Conservation (phyloP, 2,329 filamentous ascomycete genomes). For the Ophiostoma novo-ulmi region DNA sequence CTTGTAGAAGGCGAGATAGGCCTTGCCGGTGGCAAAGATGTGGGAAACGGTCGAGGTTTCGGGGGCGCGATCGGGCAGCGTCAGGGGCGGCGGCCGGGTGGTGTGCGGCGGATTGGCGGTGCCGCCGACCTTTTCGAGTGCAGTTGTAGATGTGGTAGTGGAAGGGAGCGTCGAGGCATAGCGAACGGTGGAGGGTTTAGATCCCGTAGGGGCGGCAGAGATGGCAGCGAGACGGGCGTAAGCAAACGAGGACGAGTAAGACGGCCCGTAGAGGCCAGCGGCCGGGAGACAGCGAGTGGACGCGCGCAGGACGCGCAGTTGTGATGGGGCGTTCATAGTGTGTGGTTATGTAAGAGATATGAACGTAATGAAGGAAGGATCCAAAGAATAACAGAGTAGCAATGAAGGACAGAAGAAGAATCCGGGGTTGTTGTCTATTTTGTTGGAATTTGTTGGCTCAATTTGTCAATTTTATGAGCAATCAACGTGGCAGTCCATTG, state of each 20-base stretch:
- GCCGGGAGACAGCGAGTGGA: not conserved
- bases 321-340: not conserved
- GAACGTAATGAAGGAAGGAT: not conserved
- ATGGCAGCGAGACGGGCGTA: constrained; percentile 1
- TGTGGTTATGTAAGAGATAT: not conserved
- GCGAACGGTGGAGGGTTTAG: not conserved
- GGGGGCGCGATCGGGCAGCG: constrained; percentile 52
- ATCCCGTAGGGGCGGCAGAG: not conserved
- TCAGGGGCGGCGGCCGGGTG: constrained; percentile 67
- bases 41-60: constrained; percentile 46
- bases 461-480: not conserved
- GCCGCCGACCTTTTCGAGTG: not conserved
- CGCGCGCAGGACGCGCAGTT: constrained; percentile 13
- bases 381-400: not conserved
- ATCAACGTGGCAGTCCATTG: constrained; percentile 6
- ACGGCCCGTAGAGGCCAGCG: constrained; percentile 7
- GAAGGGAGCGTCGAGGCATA: constrained; percentile 10
- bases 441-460: not conserved
- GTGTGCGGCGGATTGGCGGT: constrained; percentile 61
- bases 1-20: constrained; percentile 84
- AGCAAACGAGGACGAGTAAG: not conserved
- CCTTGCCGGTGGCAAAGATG: constrained; percentile 61
- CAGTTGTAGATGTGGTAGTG: not conserved
- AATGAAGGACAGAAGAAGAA: not conserved
- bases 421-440: not conserved